Base-by-base conservation (phyloP, 345 rosid genomes). In the Salix caprea region DNA sequence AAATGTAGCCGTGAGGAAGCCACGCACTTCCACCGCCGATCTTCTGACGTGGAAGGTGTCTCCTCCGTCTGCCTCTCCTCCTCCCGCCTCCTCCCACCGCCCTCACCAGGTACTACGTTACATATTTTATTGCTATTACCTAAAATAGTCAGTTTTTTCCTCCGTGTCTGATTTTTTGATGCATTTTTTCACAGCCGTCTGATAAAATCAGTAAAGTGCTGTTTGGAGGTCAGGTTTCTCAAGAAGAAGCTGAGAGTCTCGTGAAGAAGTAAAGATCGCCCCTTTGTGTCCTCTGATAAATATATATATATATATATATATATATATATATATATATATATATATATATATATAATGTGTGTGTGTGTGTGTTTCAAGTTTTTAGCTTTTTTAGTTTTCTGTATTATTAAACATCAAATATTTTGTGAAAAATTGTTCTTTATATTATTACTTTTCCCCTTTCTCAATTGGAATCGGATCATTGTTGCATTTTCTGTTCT, bases 171-270 rank as follows among this genome's bases (percentile, higher is more conserved):
- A 64, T 62, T 79, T 32, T 21, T 30, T 19, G 26, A 68, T 28
- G 26, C 62, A 58, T 83, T 50, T 7, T 67, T 77, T 74, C 60
- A 24, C 30, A 96, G 99, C 97, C 98, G 66, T 96, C 99, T 26
- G 97, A 94, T 87, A 97, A 96, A 81, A 89, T 96, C 81, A 88
- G 95, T 52, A 93, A 89, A 83, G 98, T 92, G 78, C 98, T 96
- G 76, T 96, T 96, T 77, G 99, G 99, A 3, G 99, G 99, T 66
- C 97, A 96, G 80, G 97, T 96, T 68, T 92, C 99, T 3, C 98
- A 92, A 65, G 98, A 93, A 86, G 98, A 93, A 84, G 80, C 73
- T 40, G 96, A 92, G 86, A 90, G 91, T 84, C 85, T 96, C 70
- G 92, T 91, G 85, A 85, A 80, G 81, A 88, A 97, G 99, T 96